Conservation (phyloP, 2,329 filamentous ascomycete species). For the Cadophora gregata region DNA sequence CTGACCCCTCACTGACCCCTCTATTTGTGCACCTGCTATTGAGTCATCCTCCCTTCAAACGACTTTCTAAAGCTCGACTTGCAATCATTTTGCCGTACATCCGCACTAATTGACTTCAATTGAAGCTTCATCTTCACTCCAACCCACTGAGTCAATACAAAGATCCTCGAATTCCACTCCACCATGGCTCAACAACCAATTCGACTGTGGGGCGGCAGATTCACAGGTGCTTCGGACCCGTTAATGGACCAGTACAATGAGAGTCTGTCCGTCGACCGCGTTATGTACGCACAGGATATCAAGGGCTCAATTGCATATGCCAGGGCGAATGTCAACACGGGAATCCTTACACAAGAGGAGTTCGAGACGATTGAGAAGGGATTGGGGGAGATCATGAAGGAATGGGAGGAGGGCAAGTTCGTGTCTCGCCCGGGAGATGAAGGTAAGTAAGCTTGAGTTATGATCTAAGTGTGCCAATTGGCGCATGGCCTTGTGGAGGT, state of each 20-base stretch:
- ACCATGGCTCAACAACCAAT: slow-evolving; percentile 27
- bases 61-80: background rate
- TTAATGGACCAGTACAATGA: slow-evolving; percentile 86
- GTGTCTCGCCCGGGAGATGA: slow-evolving; percentile 4
- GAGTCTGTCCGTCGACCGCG: slow-evolving; percentile 76
- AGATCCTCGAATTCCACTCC: background rate
- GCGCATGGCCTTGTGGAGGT: no score
- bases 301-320: slow-evolving; percentile 15
- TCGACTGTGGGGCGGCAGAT: slow-evolving; percentile 26
- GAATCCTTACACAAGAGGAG: slow-evolving; percentile 12
- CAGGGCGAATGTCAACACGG: slow-evolving; percentile 15
- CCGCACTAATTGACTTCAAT: background rate
- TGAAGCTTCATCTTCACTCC: background rate
- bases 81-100: background rate
- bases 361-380: slow-evolving; percentile 15
- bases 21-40: background rate
- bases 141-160: background rate
- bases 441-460: slow-evolving; percentile 9
- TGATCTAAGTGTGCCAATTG: background rate
- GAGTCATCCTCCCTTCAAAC: background rate
- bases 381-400: slow-evolving; percentile 40
- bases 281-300: slow-evolving; percentile 52
- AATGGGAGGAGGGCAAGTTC: slow-evolving; percentile 52
- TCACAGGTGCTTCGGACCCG: slow-evolving; percentile 75
- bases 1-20: slow-evolving; percentile 1